phyloP scores from a whole-genome alignment of 2,329 filamentous ascomycete species.

The Xylariales sp. region DNA sequence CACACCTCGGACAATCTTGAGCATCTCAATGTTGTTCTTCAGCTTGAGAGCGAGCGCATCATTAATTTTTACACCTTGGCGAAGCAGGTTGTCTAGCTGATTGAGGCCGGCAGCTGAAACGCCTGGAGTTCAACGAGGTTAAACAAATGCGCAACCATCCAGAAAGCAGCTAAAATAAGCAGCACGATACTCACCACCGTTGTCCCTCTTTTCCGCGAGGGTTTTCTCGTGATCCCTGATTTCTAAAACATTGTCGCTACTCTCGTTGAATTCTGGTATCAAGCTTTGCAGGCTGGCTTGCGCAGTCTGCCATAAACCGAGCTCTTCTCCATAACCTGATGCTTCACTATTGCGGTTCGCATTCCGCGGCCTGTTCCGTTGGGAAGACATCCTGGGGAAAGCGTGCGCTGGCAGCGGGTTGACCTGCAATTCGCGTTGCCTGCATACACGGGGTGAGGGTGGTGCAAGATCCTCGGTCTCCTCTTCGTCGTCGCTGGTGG shows the following conservation, averaged over 20 bases:
- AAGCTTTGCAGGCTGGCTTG: constrained; percentile 31
- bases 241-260: constrained; percentile 30
- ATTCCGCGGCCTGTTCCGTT: constrained; percentile 23
- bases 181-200: constrained; percentile 25
- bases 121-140: neutral
- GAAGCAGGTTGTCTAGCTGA: constrained; percentile 25
- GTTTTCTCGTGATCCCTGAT: constrained; percentile 34
- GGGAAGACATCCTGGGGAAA: constrained; percentile 24
- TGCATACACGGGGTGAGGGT: too few relatives aligned
- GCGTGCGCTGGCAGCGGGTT: too few relatives aligned
- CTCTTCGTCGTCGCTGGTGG: too few relatives aligned
- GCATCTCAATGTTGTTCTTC: constrained; percentile 28
- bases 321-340: constrained; percentile 36
- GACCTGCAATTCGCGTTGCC: too few relatives aligned
- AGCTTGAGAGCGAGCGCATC: constrained; percentile 22
- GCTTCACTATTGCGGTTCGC: constrained; percentile 32
- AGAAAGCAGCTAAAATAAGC: too few relatives aligned
- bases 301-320: constrained; percentile 33
- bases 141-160: too few relatives aligned
- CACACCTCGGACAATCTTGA: constrained; percentile 34
- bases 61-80: constrained; percentile 28
- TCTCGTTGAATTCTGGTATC: constrained; percentile 32
- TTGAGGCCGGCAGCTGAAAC: constrained; percentile 23
- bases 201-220: constrained; percentile 30
- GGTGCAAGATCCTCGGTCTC: too few relatives aligned